These are phyloP conservation scores for Myrica gale DNA, from an alignment of 306 rosid genomes.

Conservation along the genomic window DNA sequence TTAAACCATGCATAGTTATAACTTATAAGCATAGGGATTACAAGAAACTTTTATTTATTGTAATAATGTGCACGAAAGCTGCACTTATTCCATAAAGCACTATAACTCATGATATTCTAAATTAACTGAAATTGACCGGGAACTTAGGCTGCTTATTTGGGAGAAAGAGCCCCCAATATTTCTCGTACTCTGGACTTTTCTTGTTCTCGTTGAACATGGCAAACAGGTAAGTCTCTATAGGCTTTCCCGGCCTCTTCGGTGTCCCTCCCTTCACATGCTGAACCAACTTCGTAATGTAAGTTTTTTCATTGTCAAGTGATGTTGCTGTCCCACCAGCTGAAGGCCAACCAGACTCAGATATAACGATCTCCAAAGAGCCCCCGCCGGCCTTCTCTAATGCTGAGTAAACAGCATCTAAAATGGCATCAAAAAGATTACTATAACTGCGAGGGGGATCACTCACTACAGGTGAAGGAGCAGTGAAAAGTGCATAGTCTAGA, in stretches of 20 bases:
- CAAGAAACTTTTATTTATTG: background rate
- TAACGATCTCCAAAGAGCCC: constrained; percentile 34
- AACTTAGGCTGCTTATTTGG: constrained; percentile 40
- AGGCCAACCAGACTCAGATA: constrained; percentile 60
- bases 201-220: constrained; percentile 46
- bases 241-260: constrained; percentile 34
- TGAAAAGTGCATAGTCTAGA: constrained; percentile 43
- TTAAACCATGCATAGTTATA: background rate
- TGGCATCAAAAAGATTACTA: constrained; percentile 40
- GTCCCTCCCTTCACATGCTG: constrained; percentile 43
- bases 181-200: constrained; percentile 27
- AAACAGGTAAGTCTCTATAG: constrained; percentile 42
- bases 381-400: constrained; percentile 46
- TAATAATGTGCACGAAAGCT: background rate
- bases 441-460: constrained; percentile 36
- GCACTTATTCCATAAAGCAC: background rate
- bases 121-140: constrained; percentile 30
- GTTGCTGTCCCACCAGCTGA: constrained; percentile 41
- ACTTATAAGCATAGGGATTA: background rate
- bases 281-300: constrained; percentile 40
- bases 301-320: constrained; percentile 36
- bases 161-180: constrained; percentile 37
- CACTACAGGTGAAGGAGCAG: constrained; percentile 25
- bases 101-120: background rate
- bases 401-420: constrained; percentile 38